Evolutionary conservation across 345 rosid species (phyloP).

Genomic region (Citrus reticulata): DNA sequence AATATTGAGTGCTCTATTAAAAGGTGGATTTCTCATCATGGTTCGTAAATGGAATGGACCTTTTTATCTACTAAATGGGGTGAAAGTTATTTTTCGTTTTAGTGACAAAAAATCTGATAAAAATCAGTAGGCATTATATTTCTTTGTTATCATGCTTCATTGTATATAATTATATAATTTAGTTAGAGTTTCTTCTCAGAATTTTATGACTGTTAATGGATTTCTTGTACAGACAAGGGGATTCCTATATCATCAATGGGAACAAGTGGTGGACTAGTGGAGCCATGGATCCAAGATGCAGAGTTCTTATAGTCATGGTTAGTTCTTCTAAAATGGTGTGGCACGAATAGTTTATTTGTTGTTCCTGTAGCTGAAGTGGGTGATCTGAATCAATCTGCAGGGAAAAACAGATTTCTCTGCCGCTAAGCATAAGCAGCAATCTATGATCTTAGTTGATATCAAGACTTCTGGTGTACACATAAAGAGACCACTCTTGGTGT

Average conservation of each 20-base stretch:
- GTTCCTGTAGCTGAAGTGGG: background rate
- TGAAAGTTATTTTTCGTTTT: background rate
- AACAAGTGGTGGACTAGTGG: slow-evolving; percentile 99
- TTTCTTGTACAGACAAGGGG: slow-evolving; percentile 61
- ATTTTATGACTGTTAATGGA: slow-evolving; percentile 1
- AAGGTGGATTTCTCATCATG: slow-evolving; percentile 39
- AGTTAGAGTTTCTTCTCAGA: slow-evolving; percentile 6
- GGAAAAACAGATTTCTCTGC: slow-evolving; percentile 88
- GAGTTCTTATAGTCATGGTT: slow-evolving; percentile 92
- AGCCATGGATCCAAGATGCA: slow-evolving; percentile 99
- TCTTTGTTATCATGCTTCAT: slow-evolving; percentile 1
- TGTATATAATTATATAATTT: background rate
- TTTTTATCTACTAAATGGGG: background rate
- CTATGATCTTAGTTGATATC: slow-evolving; percentile 91
- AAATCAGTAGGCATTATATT: background rate
- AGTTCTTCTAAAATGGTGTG: slow-evolving; percentile 27
- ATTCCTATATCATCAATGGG: slow-evolving; percentile 81
- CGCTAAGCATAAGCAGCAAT: slow-evolving; percentile 87
- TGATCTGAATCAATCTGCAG: slow-evolving; percentile 36
- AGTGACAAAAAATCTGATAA: background rate
- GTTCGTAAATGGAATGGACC: background rate
- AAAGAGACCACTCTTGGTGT: slow-evolving; percentile 81
- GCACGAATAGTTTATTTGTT: background rate
- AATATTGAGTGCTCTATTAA: slow-evolving; percentile 90
- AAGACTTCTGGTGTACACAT: slow-evolving; percentile 67